phyloP scores from a whole-genome alignment of 768 basidiomycete genomes.

The Dioszegia hungarica region DNA sequence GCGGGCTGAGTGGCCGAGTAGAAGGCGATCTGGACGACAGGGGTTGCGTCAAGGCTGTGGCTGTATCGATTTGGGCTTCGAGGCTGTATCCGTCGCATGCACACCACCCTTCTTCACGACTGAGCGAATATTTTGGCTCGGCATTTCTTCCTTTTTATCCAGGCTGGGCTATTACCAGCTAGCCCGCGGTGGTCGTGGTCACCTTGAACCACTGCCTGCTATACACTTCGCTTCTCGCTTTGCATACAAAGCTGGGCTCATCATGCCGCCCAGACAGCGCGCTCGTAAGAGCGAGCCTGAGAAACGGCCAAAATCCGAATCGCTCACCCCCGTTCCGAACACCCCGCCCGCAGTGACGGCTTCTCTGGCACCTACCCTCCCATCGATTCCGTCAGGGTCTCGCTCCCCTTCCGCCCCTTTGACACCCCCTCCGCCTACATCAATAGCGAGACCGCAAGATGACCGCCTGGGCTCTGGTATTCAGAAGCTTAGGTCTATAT shows the following conservation, averaged over 20 bases:
- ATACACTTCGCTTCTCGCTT: background rate
- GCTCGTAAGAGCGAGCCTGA: background rate
- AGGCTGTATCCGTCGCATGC: constrained; percentile 6
- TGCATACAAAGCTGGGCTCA: too few species aligned
- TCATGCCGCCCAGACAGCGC: background rate
- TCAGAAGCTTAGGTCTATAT: too few species aligned
- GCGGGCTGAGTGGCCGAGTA: too few species aligned
- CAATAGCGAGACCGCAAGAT: too few species aligned
- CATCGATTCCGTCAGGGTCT: too few species aligned
- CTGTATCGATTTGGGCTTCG: background rate
- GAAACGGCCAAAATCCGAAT: background rate
- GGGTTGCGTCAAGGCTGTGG: background rate
- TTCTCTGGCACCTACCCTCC: too few species aligned
- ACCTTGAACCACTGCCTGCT: too few species aligned
- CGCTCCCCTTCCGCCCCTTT: too few species aligned
- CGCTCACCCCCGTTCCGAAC: background rate
- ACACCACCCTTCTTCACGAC: background rate
- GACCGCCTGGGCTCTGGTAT: too few species aligned
- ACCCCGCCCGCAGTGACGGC: background rate
- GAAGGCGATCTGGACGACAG: background rate
- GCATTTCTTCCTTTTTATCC: background rate
- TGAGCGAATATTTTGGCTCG: too few species aligned
- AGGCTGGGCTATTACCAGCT: background rate
- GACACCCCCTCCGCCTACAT: too few species aligned
- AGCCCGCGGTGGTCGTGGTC: too few species aligned